Conservation (phyloP, 2,329 filamentous ascomycete genomes). For the Colletotrichum trifolii region DNA sequence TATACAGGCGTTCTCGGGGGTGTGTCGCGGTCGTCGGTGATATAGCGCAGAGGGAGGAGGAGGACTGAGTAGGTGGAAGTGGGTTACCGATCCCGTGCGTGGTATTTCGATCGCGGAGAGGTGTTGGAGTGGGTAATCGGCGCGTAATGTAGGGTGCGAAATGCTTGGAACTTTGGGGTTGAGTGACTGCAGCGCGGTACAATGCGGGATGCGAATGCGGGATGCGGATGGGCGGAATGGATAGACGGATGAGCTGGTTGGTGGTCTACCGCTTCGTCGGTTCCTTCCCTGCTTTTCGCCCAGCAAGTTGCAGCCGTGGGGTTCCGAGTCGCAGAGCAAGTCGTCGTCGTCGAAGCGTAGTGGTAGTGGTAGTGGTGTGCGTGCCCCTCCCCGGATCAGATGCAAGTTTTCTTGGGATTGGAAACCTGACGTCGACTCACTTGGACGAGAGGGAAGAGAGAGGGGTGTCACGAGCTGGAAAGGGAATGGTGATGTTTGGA, state of each 20-base stretch:
- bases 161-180: slow-evolving; percentile 2
- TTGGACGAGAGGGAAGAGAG: slow-evolving; percentile 27
- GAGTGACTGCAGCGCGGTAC: not conserved
- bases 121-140: slow-evolving; percentile 12
- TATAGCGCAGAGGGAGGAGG: slow-evolving; percentile 11
- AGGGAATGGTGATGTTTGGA: slow-evolving; percentile 12
- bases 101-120: slow-evolving; percentile 26
- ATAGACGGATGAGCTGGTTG: slow-evolving; percentile 4
- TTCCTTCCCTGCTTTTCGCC: too few species aligned
- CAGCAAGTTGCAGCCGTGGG: slow-evolving; percentile 8
- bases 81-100: slow-evolving; percentile 22
- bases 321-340: slow-evolving; percentile 7
- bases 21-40: slow-evolving; percentile 19
- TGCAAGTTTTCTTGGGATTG: slow-evolving; percentile 14
- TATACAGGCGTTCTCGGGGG: not conserved
- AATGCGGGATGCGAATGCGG: slow-evolving; percentile 2
- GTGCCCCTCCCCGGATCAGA: slow-evolving; percentile 15
- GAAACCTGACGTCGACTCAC: slow-evolving; percentile 32
- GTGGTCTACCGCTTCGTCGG: not conserved
- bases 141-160: slow-evolving; percentile 8
- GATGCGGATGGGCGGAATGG: slow-evolving; percentile 9
- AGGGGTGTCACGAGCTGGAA: slow-evolving; percentile 20
- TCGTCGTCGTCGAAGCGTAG: not conserved
- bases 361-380: not conserved
- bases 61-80: not conserved